phyloP scores from a whole-genome alignment of 805 yeast genomes.

The Kuraishia cidri region DNA sequence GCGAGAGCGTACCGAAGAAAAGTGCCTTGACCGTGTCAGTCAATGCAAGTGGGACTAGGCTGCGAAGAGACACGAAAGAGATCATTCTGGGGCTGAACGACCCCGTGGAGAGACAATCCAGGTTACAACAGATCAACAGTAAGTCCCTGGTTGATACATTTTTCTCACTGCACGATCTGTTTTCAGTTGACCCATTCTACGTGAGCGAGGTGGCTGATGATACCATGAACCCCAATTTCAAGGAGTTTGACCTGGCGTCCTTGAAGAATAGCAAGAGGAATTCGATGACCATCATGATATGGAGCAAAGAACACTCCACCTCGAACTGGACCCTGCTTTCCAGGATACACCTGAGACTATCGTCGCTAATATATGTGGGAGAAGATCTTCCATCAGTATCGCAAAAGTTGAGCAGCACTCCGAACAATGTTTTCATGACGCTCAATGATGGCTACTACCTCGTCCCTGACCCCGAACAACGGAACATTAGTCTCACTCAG shows the following conservation, averaged over 20 bases:
- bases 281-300: slow-evolving; percentile 10
- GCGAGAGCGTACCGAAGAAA: too few species aligned
- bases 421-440: slow-evolving; percentile 8
- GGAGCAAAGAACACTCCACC: slow-evolving; percentile 9
- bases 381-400: slow-evolving; percentile 15
- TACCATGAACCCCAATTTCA: slow-evolving; percentile 19
- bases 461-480: slow-evolving; percentile 8
- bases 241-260: slow-evolving; percentile 13
- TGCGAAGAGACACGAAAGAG: not conserved
- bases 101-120: slow-evolving; percentile 16
- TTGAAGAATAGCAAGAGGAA: slow-evolving; percentile 4
- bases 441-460: slow-evolving; percentile 23
- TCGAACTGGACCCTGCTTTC: slow-evolving; percentile 14
- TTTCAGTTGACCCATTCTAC: slow-evolving; percentile 18
- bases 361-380: slow-evolving; percentile 21
- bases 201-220: slow-evolving; percentile 22
- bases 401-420: too few species aligned
- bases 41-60: too few species aligned
- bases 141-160: slow-evolving; percentile 21
- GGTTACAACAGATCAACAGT: slow-evolving; percentile 17
- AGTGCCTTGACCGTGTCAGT: too few species aligned
- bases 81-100: slow-evolving; percentile 7
- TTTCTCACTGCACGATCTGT: slow-evolving; percentile 21
- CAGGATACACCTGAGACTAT: slow-evolving; percentile 16
- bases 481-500: too few species aligned